Conservation (phyloP, 345 rosid species). For the Hevea brasiliensis region DNA sequence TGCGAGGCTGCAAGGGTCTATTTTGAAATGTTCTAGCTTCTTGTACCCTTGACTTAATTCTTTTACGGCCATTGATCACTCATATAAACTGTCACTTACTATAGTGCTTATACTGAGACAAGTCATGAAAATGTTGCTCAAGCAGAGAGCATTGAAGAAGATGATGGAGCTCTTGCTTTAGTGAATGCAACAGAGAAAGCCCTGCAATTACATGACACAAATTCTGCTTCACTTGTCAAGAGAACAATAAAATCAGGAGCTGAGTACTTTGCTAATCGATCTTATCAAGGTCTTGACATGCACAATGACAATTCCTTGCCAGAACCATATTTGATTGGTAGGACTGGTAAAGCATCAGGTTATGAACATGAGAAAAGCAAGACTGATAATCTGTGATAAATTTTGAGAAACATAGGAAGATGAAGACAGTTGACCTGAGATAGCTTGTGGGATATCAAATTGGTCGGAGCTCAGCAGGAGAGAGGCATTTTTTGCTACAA, state of each 20-base stretch:
- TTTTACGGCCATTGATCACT: not conserved
- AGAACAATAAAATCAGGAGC: conserved; percentile 75
- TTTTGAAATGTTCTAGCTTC: not conserved
- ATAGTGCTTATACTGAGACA: not conserved
- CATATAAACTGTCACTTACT: not conserved
- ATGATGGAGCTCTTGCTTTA: conserved; percentile 58
- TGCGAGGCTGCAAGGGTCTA: not conserved
- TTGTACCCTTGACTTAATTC: not conserved
- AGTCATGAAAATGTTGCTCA: conserved; percentile 2
- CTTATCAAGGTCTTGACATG: conserved; percentile 77
- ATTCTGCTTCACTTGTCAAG: conserved; percentile 41
- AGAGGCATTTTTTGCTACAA: not conserved
- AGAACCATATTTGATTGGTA: conserved; percentile 60
- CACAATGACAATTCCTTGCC: conserved; percentile 43
- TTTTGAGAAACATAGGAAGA: not conserved
- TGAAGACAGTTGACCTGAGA: not conserved
- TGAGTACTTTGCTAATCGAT: conserved; percentile 58
- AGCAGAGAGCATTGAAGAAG: conserved; percentile 31
- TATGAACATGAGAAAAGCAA: conserved; percentile 26
- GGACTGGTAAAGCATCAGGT: conserved; percentile 70
- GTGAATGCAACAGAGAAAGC: conserved; percentile 61
- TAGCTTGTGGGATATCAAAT: not conserved
- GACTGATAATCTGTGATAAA: conserved; percentile 5
- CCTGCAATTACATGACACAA: conserved; percentile 54
- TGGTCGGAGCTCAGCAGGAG: not conserved